Evolutionary conservation across 2,329 filamentous ascomycete genomes (phyloP), one percentile per base, ranked within the genome.

Genomic region (Pleurostoma richardsiae): DNA sequence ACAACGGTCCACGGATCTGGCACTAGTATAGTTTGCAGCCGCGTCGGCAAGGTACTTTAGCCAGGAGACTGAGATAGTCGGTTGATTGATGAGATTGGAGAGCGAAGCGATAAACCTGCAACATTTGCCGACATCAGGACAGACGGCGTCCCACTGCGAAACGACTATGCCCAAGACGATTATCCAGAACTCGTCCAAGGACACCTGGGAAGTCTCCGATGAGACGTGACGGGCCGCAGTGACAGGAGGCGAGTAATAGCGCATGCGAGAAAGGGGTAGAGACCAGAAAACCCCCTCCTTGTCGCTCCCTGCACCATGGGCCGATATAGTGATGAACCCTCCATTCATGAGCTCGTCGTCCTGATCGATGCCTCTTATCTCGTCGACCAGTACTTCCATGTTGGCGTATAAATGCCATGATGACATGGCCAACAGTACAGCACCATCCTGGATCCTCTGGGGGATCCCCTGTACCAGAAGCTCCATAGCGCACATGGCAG

Each of bases 391-490:
- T 3, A 55, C 47, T 5, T 47, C 33, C 44, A 68, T 52, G 38
- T 69, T 56, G 0, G 63, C 63, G 45, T 64, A 68, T 3, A 68
- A 28, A 51, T 68, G 65, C 65, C 62, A 68, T 1, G 64, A 45
- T 3, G 51, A 54, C 2, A 68, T 43, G 2, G 47, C 64, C 4
- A 66, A 47, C 1, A 69, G 47, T 2, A 61, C 49, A 2, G 54
- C 54, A 3, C 59, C 58, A 40, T 54, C 44, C 6, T 53, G 40
- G 7, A 56, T 53, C 7, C 43, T 30, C 30, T 62, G 59, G 3
- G 62, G 57, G 0, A 56, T 49, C 2, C 62, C 63, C 1, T 48
- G 29, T 4, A 65, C n/a, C 0, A 67, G 51, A 3, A 51, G 53
- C 29, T 67, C 59, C 48, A 64, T 50, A 1, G 47, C 48, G 5